Percentiles rank a stretch among this genome's conserved stretches.
Conservation (phyloP, 768 basidiomycete species). For the Mycena capillaripes region DNA sequence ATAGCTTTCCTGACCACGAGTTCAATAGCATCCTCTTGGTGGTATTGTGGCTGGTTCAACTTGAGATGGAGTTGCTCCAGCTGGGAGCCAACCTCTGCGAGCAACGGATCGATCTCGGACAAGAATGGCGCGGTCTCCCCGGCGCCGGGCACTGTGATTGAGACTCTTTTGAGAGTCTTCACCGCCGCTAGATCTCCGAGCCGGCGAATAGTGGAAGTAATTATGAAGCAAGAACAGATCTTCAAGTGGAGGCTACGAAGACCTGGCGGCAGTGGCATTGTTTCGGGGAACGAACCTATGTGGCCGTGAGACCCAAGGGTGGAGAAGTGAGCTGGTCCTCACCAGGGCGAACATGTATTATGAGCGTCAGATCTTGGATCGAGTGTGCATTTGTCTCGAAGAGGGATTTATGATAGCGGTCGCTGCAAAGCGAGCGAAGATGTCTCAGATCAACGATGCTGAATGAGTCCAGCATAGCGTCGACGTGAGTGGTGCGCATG, state of each 20-base stretch:
- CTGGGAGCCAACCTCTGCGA: background rate
- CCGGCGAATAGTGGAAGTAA: background rate
- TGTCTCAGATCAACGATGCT: background rate
- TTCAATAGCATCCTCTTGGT: background rate
- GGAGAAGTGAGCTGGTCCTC: background rate
- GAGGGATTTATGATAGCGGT: background rate
- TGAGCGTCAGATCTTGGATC: background rate
- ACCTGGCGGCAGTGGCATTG: background rate
- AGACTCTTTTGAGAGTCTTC: background rate
- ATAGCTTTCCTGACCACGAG: background rate
- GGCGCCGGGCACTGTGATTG: background rate
- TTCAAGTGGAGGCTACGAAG: background rate
- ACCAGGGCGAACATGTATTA: background rate
- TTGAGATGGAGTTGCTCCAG: background rate
- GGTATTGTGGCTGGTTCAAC: background rate
- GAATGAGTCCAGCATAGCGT: background rate
- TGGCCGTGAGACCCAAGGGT: background rate
- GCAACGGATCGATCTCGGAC: background rate
- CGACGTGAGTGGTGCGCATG: background rate
- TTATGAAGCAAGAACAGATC: background rate
- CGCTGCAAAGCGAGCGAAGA: background rate
- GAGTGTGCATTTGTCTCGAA: background rate
- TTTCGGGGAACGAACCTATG: no score
- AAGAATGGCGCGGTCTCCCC: background rate
- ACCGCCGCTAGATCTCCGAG: background rate